These are phyloP conservation scores for Arachnomyces sp. DNA, from an alignment of 2,329 filamentous ascomycete species.

Conservation along the genomic window DNA sequence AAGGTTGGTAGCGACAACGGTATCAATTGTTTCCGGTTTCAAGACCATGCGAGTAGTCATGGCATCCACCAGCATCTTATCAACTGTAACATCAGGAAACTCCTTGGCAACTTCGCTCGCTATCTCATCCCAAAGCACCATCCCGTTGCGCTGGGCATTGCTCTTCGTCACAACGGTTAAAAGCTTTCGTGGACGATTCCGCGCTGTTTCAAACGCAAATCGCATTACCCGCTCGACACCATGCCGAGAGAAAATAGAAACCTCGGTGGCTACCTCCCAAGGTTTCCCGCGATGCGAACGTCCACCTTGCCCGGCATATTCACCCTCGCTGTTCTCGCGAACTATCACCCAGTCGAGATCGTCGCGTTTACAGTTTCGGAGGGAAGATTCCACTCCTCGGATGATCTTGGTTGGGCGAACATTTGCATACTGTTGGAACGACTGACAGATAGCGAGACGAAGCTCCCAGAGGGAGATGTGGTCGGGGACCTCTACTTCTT, in stretches of 20 bases:
- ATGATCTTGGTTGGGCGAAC: constrained; percentile 47
- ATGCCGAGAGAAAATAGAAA: constrained; percentile 46
- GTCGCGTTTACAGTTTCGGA: constrained; percentile 38
- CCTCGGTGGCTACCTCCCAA: constrained; percentile 47
- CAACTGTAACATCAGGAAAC: constrained; percentile 43
- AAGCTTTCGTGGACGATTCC: constrained; percentile 38
- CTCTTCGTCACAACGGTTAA: constrained; percentile 49
- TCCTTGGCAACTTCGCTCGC: constrained; percentile 39
- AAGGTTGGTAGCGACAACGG: constrained; percentile 47
- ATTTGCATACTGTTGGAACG: constrained; percentile 51
- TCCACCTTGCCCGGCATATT: constrained; percentile 49
- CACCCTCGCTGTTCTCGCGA: constrained; percentile 49
- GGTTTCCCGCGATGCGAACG: constrained; percentile 42
- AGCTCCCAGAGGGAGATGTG: constrained; percentile 51
- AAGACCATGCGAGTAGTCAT: constrained; percentile 49
- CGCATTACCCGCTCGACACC: constrained; percentile 44
- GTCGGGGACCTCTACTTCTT: constrained; percentile 42
- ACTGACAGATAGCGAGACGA: constrained; percentile 47
- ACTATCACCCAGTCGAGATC: constrained; percentile 50
- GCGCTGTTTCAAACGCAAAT: constrained; percentile 47
- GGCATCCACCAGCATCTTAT: constrained; percentile 51
- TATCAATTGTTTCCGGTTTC: constrained; percentile 43
- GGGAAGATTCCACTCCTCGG: constrained; percentile 43
- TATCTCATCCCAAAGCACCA: constrained; percentile 51
- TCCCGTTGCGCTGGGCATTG: constrained; percentile 47